Evolutionary conservation across 2,329 filamentous ascomycete species (phyloP), one percentile per base, ranked within the genome.

Genomic region (Cordyceps farinosa): DNA sequence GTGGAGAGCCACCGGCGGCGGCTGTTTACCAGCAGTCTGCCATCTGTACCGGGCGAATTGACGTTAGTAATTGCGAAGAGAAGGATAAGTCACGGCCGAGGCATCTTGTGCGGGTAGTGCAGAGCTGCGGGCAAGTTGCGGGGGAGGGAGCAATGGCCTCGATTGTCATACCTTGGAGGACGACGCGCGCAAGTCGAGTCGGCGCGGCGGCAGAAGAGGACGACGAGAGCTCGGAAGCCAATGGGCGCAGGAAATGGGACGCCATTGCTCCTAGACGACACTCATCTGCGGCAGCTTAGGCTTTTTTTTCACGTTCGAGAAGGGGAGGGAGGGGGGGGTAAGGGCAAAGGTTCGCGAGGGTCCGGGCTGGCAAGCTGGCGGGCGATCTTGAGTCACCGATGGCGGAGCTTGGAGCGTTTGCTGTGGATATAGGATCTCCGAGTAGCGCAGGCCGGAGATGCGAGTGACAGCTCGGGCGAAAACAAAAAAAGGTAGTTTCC

Each of bases 1-100:
- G 22, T 75, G 66, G 71, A 74, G 66, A 79, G 75, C 77, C 78
- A 80, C 66, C 77, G 73, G 59, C 73, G 73, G 47, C 72, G 71
- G 63, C 6, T 65, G 61, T 51, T 56, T 65, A 61, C 45, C 11
- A 61, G 58, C 29, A 22, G 40, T 61, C 50, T 47, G 50, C 63
- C 66, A 65, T 69, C 69, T 71, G 51, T 10, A 48, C n/a, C 2
- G 6, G n/a, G n/a, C 8, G 34, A 36, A 45, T 57, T 50, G 38
- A 22, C 9, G 32, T 63, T 53, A 63, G 61, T 40, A 48, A 40
- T 48, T 55, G 22, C 22, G 40, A 22, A 32, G 2, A 38, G 34
- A 13, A 5, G 27, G 10, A 17, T 3, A 17, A 30, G 15, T 4
- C 7, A 30, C 22, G 3, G 1, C 34, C 36, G 44, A 50, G 44